Evolutionary conservation across 768 basidiomycete genomes (phyloP), one percentile per base, ranked within the genome.

Genomic region (Phylloporus arenicola): DNA sequence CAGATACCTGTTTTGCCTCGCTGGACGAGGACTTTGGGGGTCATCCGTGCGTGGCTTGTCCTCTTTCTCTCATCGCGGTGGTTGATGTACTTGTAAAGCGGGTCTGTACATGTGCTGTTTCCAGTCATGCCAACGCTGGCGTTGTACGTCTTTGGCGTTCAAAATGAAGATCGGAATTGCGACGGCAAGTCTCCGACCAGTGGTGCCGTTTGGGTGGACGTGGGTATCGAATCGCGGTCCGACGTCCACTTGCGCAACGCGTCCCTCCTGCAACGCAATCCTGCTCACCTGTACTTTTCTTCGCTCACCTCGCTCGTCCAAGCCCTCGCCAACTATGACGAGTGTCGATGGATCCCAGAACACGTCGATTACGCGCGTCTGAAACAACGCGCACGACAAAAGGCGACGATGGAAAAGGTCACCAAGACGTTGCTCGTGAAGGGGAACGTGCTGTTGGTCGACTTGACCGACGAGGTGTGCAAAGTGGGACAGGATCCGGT

Each of bases 181-280:
- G 34, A 63, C 4, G 54, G 58, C 11, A 59, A 53, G 4, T 51
- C 47, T 33, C 49, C 50, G 42, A 47, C 58, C 1, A 54, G 48
- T 8, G 45, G 57, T 0, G 62, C 60, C 6, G 55, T 73, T n/a
- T 71, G 62, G 57, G 55, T 82, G 34, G 72, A 78, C 45, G 67
- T 77, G 19, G 80, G 79, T 13, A 57, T 71, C 31, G 81, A 83
- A 64, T 74, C 72, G 0, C 72, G 73, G 1, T 68, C 70, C 1
- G 82, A 83, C 62, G 74, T 83, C n/a, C 78, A 81, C 56, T 68
- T 83, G 25, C 77, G 82, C 19, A 83, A 83, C 43, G 73, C 79
- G 11, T 76, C 80, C 62, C 69, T 82, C 40, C 73, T 83, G 13
- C 79, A 79, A 56, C 75, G 73, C 6, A 77, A 78, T 58, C 79